Evolutionary conservation across 306 rosid genomes (phyloP), one percentile per base, ranked within the genome.

Genomic region (Fagus sylvatica): DNA sequence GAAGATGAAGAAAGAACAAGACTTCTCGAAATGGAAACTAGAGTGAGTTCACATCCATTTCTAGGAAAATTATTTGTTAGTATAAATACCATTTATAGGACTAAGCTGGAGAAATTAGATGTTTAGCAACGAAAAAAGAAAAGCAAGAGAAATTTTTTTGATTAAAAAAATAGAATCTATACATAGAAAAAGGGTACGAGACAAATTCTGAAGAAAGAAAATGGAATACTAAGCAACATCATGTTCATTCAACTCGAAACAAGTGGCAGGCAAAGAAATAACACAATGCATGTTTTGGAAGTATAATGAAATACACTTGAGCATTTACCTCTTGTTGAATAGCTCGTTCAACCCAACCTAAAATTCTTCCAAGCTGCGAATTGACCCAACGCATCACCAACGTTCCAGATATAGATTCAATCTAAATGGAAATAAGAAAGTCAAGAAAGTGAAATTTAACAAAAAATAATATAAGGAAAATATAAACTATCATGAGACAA

Each of bases 361-460:
- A 86, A 81, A 95, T 86, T 84, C 97, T 89, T 82, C 86, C 98
- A 76, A 95, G 99, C 77, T 95, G 99, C 8, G 97, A 81, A 83
- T 93, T 95, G 87, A 95, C 85, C 99, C 99, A 95, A 15, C 99
- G 99, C 87, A 95, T 79, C 82, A 95, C 99, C 85, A 95, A 77
- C 0, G 98, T 95, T 87, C 99, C 99, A 79, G 99, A 95, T 85
- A 91, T 87, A 28, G 93, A 82, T 84, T 91, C 99, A 87, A 95
- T 93, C 99, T 95, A 76, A 69, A 76, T 65, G 48, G 32, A 68
- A 67, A 81, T 46, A 39, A 71, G 69, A 69, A 64, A 69, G 70
- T 69, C 12, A 46, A 28, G 71, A 79, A 57, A 72, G 72, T 4
- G 11, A 32, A 55, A 55, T 34, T 60, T 49, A 65, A 79, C 73